Evolutionary conservation across 352 stramenopile species (phyloP), one percentile per base, ranked within the genome.

Genomic region (Phytopythium oedochilum): DNA sequence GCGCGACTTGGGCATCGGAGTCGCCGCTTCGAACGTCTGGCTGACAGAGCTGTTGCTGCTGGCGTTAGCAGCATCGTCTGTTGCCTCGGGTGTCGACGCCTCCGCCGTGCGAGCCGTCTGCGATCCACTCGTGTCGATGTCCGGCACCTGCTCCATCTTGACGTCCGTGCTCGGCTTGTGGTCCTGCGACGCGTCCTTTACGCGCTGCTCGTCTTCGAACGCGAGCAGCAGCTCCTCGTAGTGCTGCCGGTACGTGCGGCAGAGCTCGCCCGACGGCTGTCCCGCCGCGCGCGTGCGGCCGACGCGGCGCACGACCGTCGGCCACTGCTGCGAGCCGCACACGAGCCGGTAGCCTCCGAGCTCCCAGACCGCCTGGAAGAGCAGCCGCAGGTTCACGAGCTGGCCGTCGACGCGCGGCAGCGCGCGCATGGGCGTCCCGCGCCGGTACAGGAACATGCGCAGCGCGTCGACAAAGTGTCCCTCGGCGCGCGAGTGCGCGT

Each of bases 361-460:
- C 20, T 74, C 64, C 7, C 56, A 31, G 8, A 94, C 80, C 1
- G 59, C 78, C 61, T 88, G 86, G 70, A 86, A 89, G 10, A 94
- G 61, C 29, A 74, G 56, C 26, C 75, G 70, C 43, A 94, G 58
- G 44, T 91, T 92, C 14, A 92, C 66, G 9, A 88, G 61, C 57
- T 91, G 78, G 20, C 79, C 84, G 40, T 94, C 73, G 14, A 86
- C 70, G 28, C 75, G 74, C 9, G 84, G 84, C 34, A 90, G 56
- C 47, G 85, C 75, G 57, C 89, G 71, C 84, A 94, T 94, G 23
- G 84, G 84, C 34, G 83, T 68, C 11, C 75, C 73, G n/a, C 66
- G 72, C 32, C 83, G 78, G 35, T 94, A 94, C 26, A 92, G 66
- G 40, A 94, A 94, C 58, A 94, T 83, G 46, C 84, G 76, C 40